Base-by-base conservation (phyloP, 257 asterid species). In the Scutellaria barbata region DNA sequence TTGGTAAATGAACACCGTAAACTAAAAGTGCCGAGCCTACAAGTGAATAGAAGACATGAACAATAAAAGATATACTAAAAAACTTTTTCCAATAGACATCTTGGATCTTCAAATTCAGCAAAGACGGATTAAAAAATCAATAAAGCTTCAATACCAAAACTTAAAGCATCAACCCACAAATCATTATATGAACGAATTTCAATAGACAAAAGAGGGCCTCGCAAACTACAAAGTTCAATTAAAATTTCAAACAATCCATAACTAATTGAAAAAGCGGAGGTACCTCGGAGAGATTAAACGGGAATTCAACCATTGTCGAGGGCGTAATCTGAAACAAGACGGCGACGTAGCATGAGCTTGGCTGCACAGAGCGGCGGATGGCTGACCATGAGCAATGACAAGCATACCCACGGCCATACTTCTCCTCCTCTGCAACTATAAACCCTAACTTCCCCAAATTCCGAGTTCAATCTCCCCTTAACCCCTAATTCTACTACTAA, bases 1-100 rank as follows among this genome's bases (percentile, higher is more conserved):
- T 85, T 77, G 11, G 77, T 81, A 53, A 84, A 78, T 68, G 97
- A 86, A 78, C 96, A 94, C 73, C 84, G 84, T 48, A 88, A 66
- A 63, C 76, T 43, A 54, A 82, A 80, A 69, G 63, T 22, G 47
- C 53, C 72, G 66, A 86, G 65, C 90, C 97, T 94, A 88, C 82
- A 81, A 73, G 72, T n/a, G 43, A 75, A 66, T 47, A 47, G 10
- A 12, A 69, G 40, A 66, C 35, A 22, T 22, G 60, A 80, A 71
- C 65, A 39, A 57, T 5, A 74, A 72, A 18, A n/a, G 33, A 35
- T 18, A 10, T 35, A 8, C 46, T 42, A 41, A 33, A 16, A 41
- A 47, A 41, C 12, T 9, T 54, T 25, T 57, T 30, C 18, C 14
- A 3, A 48, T 41, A 2, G 16, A 63, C 41, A 46, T 55, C 62